Percentiles rank a stretch among this genome's conserved stretches.
Evolutionary conservation across 768 basidiomycete genomes (phyloP).

Genomic region (Boletus pseudo-olivaceus): DNA sequence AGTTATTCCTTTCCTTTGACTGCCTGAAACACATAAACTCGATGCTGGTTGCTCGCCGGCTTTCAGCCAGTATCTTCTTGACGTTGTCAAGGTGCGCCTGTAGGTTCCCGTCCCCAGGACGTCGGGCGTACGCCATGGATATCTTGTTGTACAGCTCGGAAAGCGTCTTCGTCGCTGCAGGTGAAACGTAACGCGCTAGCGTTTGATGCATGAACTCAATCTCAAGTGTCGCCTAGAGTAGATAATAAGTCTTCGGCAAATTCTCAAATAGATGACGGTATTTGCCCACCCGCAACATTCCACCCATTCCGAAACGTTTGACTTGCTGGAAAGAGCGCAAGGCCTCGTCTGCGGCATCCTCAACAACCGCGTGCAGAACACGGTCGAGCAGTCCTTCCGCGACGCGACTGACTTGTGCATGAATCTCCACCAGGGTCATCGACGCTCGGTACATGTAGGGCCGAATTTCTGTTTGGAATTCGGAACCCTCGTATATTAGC

Average conservation of each 20-base stretch:
- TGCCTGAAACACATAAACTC: conserved; percentile 93
- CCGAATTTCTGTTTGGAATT: conserved; percentile 67
- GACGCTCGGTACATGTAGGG: conserved; percentile 90
- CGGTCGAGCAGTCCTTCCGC: conserved; percentile 80
- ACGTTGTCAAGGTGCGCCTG: conserved; percentile 87
- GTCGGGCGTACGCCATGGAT: conserved; percentile 85
- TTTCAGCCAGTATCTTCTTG: conserved; percentile 85
- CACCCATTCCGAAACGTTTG: conserved; percentile 93
- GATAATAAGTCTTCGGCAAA: not conserved
- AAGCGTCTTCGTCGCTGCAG: conserved; percentile 75
- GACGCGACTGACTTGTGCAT: conserved; percentile 82
- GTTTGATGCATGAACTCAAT: conserved; percentile 99
- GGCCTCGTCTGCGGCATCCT: conserved; percentile 80
- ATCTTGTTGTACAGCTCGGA: conserved; percentile 94
- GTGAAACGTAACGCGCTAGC: conserved; percentile 81
- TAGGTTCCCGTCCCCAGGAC: conserved; percentile 81
- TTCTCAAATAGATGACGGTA: not conserved
- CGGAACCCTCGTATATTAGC: not conserved
- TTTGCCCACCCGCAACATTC: conserved; percentile 85
- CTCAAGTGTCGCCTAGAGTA: conserved; percentile 90
- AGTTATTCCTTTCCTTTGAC: conserved; percentile 44
- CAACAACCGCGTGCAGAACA: conserved; percentile 75
- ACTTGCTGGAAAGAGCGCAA: conserved; percentile 85
- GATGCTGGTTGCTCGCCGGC: conserved; percentile 85
- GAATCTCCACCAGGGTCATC: conserved; percentile 85